A percentile compares a stretch with the other conserved stretches of the same genome.
phyloP scores from a whole-genome alignment of 768 basidiomycete genomes.

The Arthromyces matolae region DNA sequence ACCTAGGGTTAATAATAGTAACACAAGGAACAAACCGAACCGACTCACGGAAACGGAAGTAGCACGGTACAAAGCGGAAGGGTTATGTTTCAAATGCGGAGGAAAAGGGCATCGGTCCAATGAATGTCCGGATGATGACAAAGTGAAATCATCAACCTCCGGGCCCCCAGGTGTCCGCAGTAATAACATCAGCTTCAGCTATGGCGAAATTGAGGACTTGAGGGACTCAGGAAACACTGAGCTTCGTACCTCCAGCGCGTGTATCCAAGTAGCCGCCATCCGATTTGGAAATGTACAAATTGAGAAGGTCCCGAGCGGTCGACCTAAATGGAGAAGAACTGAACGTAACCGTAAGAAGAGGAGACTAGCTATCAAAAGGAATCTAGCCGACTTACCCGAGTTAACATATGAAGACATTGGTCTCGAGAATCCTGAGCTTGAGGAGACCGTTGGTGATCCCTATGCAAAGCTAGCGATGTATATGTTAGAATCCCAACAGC shows the following conservation, averaged over 20 bases:
- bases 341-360: not conserved
- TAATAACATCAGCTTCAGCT: not conserved
- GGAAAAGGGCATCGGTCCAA: not conserved
- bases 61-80: not conserved
- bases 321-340: not conserved
- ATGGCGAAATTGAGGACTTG: not conserved
- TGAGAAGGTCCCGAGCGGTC: not conserved
- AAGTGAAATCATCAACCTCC: not conserved
- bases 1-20: too few relatives aligned
- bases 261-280: not conserved
- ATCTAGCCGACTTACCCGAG: not conserved
- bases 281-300: not conserved
- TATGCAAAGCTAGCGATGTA: not conserved
- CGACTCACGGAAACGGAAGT: not conserved
- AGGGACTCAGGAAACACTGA: not conserved
- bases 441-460: not conserved
- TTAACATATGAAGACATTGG: not conserved
- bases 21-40: not conserved
- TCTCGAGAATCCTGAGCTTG: not conserved
- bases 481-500: not conserved
- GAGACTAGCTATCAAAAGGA: not conserved
- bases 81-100: not conserved
- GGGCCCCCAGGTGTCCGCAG: not conserved
- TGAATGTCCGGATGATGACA: not conserved
- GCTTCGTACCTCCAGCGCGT: not conserved